Evolutionary conservation across 305 asterid genomes (phyloP).

Genomic region (Monarda citriodora): DNA sequence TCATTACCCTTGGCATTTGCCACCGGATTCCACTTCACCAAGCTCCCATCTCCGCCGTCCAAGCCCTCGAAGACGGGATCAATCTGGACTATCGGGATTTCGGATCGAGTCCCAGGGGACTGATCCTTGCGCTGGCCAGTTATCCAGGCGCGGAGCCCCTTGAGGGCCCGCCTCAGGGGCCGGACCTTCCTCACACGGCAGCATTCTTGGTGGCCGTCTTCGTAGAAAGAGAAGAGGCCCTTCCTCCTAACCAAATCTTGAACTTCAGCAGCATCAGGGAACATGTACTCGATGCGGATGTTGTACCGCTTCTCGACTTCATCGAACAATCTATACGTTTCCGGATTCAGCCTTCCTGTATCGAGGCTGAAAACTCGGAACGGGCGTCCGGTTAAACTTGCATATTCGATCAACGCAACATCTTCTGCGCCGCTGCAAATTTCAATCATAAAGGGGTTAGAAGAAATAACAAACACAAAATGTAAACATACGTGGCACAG

Average conservation of each 20-base stretch:
- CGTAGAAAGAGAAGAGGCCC: conserved; percentile 96
- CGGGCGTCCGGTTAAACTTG: conserved; percentile 84
- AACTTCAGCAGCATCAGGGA: conserved; percentile 54
- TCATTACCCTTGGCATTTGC: conserved; percentile 82
- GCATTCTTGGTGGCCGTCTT: conserved; percentile 99
- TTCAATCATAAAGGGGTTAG: not conserved
- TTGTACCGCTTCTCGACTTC: conserved; percentile 79
- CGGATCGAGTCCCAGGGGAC: conserved; percentile 97
- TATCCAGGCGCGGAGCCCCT: conserved; percentile 95
- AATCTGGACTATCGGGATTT: conserved; percentile 82
- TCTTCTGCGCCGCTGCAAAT: conserved; percentile 95
- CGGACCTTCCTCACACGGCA: conserved; percentile 96
- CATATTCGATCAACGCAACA: conserved; percentile 94
- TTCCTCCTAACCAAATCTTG: conserved; percentile 61
- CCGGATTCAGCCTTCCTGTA: conserved; percentile 91
- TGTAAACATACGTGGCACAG: not conserved
- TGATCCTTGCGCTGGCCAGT: conserved; percentile 99
- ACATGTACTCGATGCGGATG: conserved; percentile 88
- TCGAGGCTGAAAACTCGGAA: conserved; percentile 92
- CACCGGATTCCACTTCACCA: conserved; percentile 97
- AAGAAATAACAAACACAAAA: conserved; percentile 3
- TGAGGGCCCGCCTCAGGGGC: conserved; percentile 84
- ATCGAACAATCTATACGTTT: conserved; percentile 78
- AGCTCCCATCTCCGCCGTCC: conserved; percentile 88
- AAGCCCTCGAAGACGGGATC: conserved; percentile 95